phyloP scores from a whole-genome alignment of 2,329 filamentous ascomycete species.

The Lachnellula cervina region DNA sequence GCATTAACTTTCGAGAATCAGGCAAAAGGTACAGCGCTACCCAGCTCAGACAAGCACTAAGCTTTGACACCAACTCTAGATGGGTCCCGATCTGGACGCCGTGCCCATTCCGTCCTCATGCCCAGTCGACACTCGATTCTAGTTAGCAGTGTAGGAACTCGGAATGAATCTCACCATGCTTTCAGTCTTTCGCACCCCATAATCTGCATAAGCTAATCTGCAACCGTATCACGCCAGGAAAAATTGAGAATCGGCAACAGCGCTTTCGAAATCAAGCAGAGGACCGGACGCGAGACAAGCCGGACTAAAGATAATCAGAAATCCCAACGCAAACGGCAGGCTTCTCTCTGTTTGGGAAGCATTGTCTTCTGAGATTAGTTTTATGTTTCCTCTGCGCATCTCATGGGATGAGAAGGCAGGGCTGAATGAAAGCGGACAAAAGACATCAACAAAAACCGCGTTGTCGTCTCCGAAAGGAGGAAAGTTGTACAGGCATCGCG shows the following conservation, averaged over 20 bases:
- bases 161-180: constrained; percentile 21
- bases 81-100: constrained; percentile 61
- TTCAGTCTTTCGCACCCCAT: constrained; percentile 20
- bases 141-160: constrained; percentile 17
- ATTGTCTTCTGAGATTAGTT: constrained; percentile 86
- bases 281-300: constrained; percentile 16
- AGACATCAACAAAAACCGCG: constrained; percentile 91
- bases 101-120: constrained; percentile 14
- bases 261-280: constrained; percentile 17
- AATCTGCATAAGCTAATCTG: constrained; percentile 1
- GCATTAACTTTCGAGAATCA: constrained; percentile 2
- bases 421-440: constrained; percentile 81
- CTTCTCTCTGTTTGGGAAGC: constrained; percentile 74
- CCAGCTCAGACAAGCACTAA: constrained; percentile 70
- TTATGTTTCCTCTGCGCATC: constrained; percentile 76
- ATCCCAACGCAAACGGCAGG: constrained; percentile 29
- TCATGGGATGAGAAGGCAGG: constrained; percentile 45
- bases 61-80: constrained; percentile 91
- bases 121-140: constrained; percentile 6
- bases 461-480: constrained; percentile 46
- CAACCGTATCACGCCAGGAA: constrained; percentile 15
- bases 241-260: constrained; percentile 12
- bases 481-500: constrained; percentile 22
- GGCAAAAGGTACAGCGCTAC: constrained; percentile 19
- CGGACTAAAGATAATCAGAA: constrained; percentile 16